Evolutionary conservation across 1,139 yeast genomes (phyloP), one percentile per base, ranked within the genome.

Genomic region (Pichia sp.): DNA sequence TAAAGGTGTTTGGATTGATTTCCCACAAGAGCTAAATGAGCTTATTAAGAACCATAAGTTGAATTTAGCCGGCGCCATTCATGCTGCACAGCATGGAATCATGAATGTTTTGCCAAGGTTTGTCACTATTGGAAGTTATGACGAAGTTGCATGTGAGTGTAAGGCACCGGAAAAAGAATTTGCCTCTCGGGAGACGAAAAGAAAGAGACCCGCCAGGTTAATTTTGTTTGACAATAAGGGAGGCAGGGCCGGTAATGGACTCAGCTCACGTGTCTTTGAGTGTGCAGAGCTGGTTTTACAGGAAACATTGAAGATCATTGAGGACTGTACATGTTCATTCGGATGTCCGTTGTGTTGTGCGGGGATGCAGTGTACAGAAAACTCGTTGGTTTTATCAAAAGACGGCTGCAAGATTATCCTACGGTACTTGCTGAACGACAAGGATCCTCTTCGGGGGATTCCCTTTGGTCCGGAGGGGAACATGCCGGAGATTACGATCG

Each of bases 131-230:
- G 81, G 83, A 3, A 78, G 80, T 2, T 58, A 55, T 20, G 85
- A 86, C 48, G 98, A 92, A 62, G 77, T 93, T 16, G 80, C 80
- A 53, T 90, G 98, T 0, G 99, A 93, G 68, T 93, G 99, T 69
- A 93, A 93, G 64, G 97, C 98, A 0, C 97, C 99, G 0, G 95
- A 89, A 61, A 93, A 93, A 66, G 99, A 93, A 66, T 88, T 91
- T 75, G 88, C 96, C 1, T 77, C 78, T 46, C 72, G 89, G 29
- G 85, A 85, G 64, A 77, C 91, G 0, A 70, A 71, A 16, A 74
- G 99, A 45, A 79, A 79, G 57, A 72, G 99, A 48, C 98, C 98
- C 0, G 96, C 96, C 0, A 75, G 99, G 54, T 71, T 93, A 48
- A 81, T 92, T 1, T 87, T 93, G 63, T 85, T 84, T 66, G 99